Conservation (phyloP, 176 grass and related monocot species). For the Aechmea fasciata region DNA sequence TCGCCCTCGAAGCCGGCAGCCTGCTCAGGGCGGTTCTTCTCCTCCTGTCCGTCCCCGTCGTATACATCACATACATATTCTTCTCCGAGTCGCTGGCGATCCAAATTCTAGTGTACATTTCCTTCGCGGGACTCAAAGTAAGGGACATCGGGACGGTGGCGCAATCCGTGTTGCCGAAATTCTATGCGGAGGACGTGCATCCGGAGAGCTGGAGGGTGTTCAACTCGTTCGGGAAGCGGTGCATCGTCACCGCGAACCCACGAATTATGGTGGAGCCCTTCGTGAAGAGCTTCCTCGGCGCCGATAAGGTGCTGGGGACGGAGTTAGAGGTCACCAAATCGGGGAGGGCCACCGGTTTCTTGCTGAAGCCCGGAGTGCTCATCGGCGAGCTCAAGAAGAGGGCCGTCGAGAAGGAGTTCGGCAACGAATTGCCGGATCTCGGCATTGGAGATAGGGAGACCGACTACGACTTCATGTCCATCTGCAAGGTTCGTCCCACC, state of each 20-base stretch:
- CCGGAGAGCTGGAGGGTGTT: slow-evolving; percentile 97
- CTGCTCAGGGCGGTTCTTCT: slow-evolving; percentile 63
- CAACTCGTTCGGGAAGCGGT: slow-evolving; percentile 57
- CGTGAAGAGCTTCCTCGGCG: slow-evolving; percentile 57
- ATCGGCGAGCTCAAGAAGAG: slow-evolving; percentile 67
- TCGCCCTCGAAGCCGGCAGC: slow-evolving; percentile 89
- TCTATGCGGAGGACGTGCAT: slow-evolving; percentile 91
- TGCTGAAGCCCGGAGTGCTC: slow-evolving; percentile 54
- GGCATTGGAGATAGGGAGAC: slow-evolving; percentile 70
- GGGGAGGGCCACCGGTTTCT: slow-evolving; percentile 74
- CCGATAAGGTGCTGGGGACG: slow-evolving; percentile 64
- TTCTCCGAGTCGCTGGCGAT: slow-evolving; percentile 86
- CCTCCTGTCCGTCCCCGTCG: slow-evolving; percentile 63
- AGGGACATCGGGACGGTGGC: slow-evolving; percentile 74
- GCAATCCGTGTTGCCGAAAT: slow-evolving; percentile 70
- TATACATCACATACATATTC: slow-evolving; percentile 73
- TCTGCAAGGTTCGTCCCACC: slow-evolving; percentile 55
- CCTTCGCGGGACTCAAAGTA: slow-evolving; percentile 61
- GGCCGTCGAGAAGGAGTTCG: slow-evolving; percentile 55
- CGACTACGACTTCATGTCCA: slow-evolving; percentile 80
- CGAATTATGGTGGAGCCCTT: slow-evolving; percentile 74
- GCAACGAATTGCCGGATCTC: slow-evolving; percentile 49
- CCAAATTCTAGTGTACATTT: slow-evolving; percentile 69
- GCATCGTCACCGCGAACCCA: slow-evolving; percentile 65
- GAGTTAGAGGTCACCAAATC: slow-evolving; percentile 77